These are phyloP conservation scores for Aspergillus biplanus DNA, from an alignment of 495 filamentous ascomycete species.

Conservation along the genomic window DNA sequence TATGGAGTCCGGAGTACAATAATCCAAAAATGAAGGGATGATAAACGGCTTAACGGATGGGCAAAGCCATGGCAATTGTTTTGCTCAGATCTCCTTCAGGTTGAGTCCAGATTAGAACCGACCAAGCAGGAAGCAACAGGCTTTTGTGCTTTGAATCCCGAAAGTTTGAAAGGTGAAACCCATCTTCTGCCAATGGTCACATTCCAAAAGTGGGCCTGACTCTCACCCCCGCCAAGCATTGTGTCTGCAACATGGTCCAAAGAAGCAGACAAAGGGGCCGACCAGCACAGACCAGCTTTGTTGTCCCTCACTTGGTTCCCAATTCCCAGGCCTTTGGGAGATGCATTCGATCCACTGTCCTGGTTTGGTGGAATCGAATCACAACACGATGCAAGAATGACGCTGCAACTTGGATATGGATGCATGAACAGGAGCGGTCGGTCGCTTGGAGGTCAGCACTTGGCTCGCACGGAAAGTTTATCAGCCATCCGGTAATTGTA, in stretches of 20 bases:
- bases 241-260: neutral
- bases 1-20: too few species aligned
- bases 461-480: neutral
- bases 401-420: neutral
- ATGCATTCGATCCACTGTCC: constrained; percentile 19
- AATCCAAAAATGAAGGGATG: too few species aligned
- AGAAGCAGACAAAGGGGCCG: constrained; percentile 8
- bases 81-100: too few species aligned
- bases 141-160: too few species aligned
- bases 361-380: constrained; percentile 11
- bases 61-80: too few species aligned
- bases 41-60: too few species aligned
- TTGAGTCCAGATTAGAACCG: too few species aligned
- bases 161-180: too few species aligned
- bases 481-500: neutral
- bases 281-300: constrained; percentile 21
- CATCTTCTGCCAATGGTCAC: neutral
- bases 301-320: constrained; percentile 8
- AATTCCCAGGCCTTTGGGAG: constrained; percentile 20
- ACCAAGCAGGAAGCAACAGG: too few species aligned
- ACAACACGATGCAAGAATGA: constrained; percentile 5
- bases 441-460: neutral
- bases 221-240: neutral
- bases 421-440: neutral
- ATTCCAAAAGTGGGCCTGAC: neutral